Conservation (phyloP, 495 filamentous ascomycete genomes). For the Xylaria bambusicola region DNA sequence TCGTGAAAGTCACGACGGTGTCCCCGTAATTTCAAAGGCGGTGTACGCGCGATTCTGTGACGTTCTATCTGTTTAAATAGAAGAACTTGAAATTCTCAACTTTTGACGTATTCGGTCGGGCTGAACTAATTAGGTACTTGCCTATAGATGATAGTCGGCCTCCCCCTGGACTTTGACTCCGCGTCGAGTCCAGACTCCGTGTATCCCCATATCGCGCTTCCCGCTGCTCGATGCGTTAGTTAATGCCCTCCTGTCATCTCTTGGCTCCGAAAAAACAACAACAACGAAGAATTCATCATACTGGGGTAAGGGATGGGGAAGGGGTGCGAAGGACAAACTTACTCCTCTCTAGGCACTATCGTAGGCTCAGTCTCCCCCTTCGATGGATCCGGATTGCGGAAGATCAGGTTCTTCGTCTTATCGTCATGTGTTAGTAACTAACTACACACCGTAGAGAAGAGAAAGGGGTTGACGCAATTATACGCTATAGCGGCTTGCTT, state of each 20-base stretch:
- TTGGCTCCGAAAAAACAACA: no score
- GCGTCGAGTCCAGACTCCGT: slow-evolving; percentile 46
- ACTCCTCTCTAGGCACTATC: slow-evolving; percentile 48
- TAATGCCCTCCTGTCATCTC: not conserved
- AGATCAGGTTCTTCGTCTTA: slow-evolving; percentile 54
- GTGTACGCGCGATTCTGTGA: no score
- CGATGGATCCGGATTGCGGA: slow-evolving; percentile 49
- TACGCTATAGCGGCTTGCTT: not conserved
- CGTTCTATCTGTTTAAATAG: no score
- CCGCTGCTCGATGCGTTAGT: slow-evolving; percentile 40
- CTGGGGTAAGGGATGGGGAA: no score
- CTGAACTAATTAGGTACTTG: not conserved
- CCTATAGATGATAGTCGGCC: slow-evolving; percentile 43
- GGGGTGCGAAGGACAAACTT: slow-evolving; percentile 34
- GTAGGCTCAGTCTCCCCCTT: slow-evolving; percentile 50
- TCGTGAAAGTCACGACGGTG: no score
- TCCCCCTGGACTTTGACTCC: slow-evolving; percentile 37
- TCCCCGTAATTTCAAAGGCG: no score
- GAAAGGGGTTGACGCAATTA: no score
- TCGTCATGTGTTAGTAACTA: no score
- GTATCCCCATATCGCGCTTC: slow-evolving; percentile 52
- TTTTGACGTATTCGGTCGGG: no score
- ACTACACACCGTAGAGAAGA: no score
- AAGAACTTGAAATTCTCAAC: no score
- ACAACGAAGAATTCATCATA: no score